phyloP scores from a whole-genome alignment of 139 green algal genomes.

The Monoraphidium neglectum region DNA sequence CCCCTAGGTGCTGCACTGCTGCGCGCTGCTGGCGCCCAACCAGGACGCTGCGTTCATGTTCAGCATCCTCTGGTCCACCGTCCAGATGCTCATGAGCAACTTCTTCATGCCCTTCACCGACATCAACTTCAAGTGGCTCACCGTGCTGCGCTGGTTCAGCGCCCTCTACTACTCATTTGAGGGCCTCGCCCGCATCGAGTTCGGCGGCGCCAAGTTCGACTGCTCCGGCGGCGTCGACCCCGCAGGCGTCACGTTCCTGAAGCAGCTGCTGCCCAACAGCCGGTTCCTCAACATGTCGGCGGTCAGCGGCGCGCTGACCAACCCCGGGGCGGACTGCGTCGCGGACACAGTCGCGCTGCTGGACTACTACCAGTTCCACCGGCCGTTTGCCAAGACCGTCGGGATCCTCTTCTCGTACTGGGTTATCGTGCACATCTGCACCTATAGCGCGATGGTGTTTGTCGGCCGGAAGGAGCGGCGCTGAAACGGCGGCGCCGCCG shows the following conservation, averaged over 20 bases:
- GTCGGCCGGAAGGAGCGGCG: constrained; percentile 10
- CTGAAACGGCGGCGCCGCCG: too few species aligned
- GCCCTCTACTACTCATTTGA: constrained; percentile 39
- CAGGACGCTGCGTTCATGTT: constrained; percentile 47
- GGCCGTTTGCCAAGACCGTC: constrained; percentile 20
- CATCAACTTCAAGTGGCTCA: constrained; percentile 23
- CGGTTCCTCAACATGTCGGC: not conserved
- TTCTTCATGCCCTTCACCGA: constrained; percentile 40
- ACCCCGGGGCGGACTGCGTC: constrained; percentile 6
- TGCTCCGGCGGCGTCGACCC: constrained; percentile 27
- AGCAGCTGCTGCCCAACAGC: constrained; percentile 16
- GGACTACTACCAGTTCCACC: constrained; percentile 31
- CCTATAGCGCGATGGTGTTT: constrained; percentile 23
- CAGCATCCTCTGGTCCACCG: constrained; percentile 34
- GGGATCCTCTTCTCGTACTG: constrained; percentile 40
- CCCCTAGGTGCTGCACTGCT: constrained; percentile 39
- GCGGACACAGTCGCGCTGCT: constrained; percentile 31
- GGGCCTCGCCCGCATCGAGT: constrained; percentile 38
- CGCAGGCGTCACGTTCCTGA: constrained; percentile 5
- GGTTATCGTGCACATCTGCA: constrained; percentile 29
- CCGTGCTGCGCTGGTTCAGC: constrained; percentile 26
- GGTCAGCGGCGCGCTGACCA: not conserved
- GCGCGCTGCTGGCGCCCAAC: constrained; percentile 25
- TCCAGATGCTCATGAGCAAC: constrained; percentile 37
- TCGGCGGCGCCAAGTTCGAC: constrained; percentile 23